Percentiles rank a stretch among this genome's conserved stretches.
These are phyloP conservation scores for Penicillium dipodomyicola DNA, from an alignment of 495 filamentous ascomycete genomes.

Conservation along the genomic window DNA sequence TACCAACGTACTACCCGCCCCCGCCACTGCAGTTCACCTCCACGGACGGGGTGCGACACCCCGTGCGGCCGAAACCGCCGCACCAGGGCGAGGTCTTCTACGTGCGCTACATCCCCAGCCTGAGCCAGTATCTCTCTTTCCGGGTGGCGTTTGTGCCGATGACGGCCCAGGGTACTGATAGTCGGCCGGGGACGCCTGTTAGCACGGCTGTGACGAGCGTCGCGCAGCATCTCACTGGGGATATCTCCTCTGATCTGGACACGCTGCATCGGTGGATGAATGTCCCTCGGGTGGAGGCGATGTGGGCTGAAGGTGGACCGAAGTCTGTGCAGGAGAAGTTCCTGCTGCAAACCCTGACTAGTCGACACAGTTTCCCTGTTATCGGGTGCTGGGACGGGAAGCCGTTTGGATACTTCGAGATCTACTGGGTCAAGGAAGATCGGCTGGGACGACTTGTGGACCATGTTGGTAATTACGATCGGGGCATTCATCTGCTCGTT, in stretches of 20 bases:
- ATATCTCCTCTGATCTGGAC: constrained; percentile 60
- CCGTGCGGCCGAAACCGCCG: constrained; percentile 83
- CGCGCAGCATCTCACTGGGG: constrained; percentile 31
- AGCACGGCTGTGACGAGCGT: constrained; percentile 28
- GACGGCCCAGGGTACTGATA: constrained; percentile 5
- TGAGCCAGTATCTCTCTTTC: constrained; percentile 84
- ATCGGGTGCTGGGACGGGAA: constrained; percentile 94
- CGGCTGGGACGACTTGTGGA: constrained; percentile 64
- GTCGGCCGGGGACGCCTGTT: constrained; percentile 25
- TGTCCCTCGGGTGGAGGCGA: constrained; percentile 72
- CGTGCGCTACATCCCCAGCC: constrained; percentile 76
- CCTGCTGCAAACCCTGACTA: constrained; percentile 60
- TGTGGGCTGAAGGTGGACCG: constrained; percentile 75
- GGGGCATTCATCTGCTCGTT: constrained; percentile 83
- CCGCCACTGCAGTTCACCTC: constrained; percentile 76
- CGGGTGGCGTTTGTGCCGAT: constrained; percentile 60
- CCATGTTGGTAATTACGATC: constrained; percentile 73
- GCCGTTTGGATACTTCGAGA: constrained; percentile 95
- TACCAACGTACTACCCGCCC: constrained; percentile 89
- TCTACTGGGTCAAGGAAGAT: constrained; percentile 99
- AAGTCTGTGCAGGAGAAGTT: constrained; percentile 64
- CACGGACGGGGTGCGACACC: constrained; percentile 78
- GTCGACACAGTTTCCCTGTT: constrained; percentile 78
- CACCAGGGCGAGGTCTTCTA: constrained; percentile 89
- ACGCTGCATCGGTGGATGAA: constrained; percentile 88